Evolutionary conservation across 1,284 basidiomycete genomes (phyloP).

Genomic region (Pseudozyma hubeiensis): DNA sequence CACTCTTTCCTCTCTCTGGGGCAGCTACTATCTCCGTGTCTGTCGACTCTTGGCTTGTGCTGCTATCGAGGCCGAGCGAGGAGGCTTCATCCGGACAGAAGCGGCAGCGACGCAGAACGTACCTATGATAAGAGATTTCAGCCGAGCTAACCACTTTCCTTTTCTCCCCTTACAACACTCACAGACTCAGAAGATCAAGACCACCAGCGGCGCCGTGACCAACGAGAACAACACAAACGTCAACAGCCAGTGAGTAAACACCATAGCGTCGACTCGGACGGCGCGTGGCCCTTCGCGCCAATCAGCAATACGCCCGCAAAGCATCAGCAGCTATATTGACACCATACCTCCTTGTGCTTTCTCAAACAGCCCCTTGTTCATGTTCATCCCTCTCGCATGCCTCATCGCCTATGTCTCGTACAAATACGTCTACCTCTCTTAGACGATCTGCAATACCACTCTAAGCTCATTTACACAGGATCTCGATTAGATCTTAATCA

Average conservation of each 20-base stretch:
- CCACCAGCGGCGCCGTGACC: conserved; percentile 48
- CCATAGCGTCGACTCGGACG: not conserved
- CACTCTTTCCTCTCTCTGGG: not conserved
- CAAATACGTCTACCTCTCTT: conserved; percentile 54
- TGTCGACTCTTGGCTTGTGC: too few relatives aligned
- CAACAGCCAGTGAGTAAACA: conserved; percentile 56
- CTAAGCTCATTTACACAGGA: conserved; percentile 10
- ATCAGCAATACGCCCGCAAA: not conserved
- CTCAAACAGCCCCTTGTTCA: conserved; percentile 57
- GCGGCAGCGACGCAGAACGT: not conserved
- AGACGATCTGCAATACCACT: conserved; percentile 13
- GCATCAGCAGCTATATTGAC: not conserved
- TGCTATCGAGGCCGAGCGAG: too few relatives aligned
- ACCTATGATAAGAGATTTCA: too few relatives aligned
- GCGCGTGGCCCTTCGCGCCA: too few relatives aligned
- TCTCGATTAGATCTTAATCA: conserved; percentile 10
- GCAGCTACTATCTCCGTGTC: too few relatives aligned
- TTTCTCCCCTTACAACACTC: not conserved
- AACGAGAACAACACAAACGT: conserved; percentile 52
- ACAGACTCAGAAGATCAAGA: conserved; percentile 47
- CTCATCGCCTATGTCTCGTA: conserved; percentile 59
- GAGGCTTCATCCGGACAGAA: too few relatives aligned
- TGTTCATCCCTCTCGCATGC: conserved; percentile 60
- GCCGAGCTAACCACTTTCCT: not conserved
- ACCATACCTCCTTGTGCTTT: not conserved